Conservation (phyloP, 2,329 filamentous ascomycete species). For the Ceratocystis lukuohia region DNA sequence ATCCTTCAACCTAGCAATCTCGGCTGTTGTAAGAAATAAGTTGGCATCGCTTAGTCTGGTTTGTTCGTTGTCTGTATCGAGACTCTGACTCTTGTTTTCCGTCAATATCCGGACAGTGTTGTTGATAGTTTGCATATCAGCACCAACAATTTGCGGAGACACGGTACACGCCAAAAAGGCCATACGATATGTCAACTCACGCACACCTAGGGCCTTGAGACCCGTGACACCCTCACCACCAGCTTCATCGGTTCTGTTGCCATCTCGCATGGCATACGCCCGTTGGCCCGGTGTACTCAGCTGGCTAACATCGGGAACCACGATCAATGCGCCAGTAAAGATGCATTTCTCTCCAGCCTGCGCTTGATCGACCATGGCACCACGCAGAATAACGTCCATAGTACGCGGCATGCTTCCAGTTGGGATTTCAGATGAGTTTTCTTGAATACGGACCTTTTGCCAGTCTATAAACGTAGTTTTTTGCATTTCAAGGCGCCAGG, state of each 20-base stretch:
- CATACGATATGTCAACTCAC: slow-evolving; percentile 86
- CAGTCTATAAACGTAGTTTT: slow-evolving; percentile 98
- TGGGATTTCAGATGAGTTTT: slow-evolving; percentile 95
- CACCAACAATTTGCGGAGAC: slow-evolving; percentile 54
- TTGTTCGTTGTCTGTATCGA: slow-evolving; percentile 21
- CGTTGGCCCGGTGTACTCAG: slow-evolving; percentile 76
- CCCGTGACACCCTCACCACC: slow-evolving; percentile 77
- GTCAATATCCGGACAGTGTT: slow-evolving; percentile 37
- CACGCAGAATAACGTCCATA: slow-evolving; percentile 90
- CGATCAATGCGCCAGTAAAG: slow-evolving; percentile 90
- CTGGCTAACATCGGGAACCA: slow-evolving; percentile 93
- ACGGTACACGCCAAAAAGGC: slow-evolving; percentile 98
- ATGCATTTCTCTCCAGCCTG: slow-evolving; percentile 98
- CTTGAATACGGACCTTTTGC: slow-evolving; percentile 97
- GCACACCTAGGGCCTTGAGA: slow-evolving; percentile 81
- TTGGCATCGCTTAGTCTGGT: slow-evolving; percentile 9
- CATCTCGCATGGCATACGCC: slow-evolving; percentile 74
- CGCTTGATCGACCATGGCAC: slow-evolving; percentile 92
- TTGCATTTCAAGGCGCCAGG: slow-evolving; percentile 94
- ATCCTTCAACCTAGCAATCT: slow-evolving; percentile 78
- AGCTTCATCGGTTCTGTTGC: slow-evolving; percentile 62
- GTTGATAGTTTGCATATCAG: slow-evolving; percentile 46
- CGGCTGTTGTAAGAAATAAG: slow-evolving; percentile 46
- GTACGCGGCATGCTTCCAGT: slow-evolving; percentile 97
- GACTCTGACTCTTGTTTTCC: slow-evolving; percentile 55